These are phyloP conservation scores for Conringia planisiliqua DNA, from an alignment of 345 rosid genomes.

Conservation along the genomic window DNA sequence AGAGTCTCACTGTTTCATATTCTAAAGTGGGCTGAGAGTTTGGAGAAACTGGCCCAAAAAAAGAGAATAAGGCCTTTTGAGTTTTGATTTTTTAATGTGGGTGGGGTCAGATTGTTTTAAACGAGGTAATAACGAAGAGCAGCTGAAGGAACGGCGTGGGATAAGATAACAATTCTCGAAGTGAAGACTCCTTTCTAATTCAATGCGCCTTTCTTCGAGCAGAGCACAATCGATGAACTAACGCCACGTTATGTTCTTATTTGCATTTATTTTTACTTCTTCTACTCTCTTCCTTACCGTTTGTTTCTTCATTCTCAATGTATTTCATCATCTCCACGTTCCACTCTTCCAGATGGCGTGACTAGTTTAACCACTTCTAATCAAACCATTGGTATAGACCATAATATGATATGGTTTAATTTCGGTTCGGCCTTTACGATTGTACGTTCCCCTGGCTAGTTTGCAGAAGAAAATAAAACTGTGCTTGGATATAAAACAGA, in stretches of 20 bases:
- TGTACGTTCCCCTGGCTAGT: background rate
- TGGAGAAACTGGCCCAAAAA: background rate
- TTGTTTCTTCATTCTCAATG: background rate
- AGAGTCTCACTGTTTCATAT: background rate
- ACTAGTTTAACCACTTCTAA: background rate
- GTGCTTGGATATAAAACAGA: background rate
- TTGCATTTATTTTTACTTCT: background rate
- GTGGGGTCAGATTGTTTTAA: background rate
- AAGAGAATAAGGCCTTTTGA: background rate
- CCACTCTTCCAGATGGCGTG: background rate
- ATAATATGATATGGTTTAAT: background rate
- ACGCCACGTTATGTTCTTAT: background rate
- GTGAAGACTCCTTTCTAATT: conserved; percentile 9
- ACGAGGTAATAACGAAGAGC: conserved; percentile 12
- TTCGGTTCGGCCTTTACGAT: background rate
- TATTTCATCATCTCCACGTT: background rate
- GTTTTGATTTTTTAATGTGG: background rate
- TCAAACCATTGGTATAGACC: background rate
- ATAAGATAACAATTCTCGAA: conserved; percentile 23
- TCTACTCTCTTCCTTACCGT: background rate
- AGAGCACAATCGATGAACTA: background rate
- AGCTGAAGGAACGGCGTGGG: conserved; percentile 29
- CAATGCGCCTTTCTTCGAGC: conserved; percentile 10
- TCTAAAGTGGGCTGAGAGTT: background rate
- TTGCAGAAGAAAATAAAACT: no score